Percentiles rank a stretch among this genome's conserved stretches.
Conservation (phyloP, 495 filamentous ascomycete species). For the Penicillium daleae region DNA sequence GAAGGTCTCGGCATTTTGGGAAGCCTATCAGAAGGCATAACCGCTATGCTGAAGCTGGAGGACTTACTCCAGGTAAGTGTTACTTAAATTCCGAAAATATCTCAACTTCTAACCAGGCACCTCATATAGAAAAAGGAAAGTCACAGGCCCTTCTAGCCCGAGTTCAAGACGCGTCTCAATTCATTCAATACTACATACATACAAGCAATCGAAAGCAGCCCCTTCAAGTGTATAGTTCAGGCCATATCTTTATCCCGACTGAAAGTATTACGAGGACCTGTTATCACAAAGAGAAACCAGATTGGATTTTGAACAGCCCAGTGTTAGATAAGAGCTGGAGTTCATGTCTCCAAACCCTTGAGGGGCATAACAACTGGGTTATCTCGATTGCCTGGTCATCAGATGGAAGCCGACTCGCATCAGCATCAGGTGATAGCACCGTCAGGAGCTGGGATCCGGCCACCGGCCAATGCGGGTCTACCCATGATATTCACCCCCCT, state of each 20-base stretch:
- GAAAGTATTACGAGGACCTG: not conserved
- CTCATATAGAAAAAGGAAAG: not conserved
- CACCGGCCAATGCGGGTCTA: constrained; percentile 6
- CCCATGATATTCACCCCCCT: no score
- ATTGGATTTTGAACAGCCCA: not conserved
- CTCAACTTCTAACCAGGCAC: no score
- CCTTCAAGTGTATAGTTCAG: constrained; percentile 29
- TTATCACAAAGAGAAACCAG: not conserved
- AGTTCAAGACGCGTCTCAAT: constrained; percentile 34
- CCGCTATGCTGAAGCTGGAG: constrained; percentile 18
- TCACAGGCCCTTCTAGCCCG: constrained; percentile 17
- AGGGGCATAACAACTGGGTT: constrained; percentile 3
- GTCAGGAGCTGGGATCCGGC: constrained; percentile 9
- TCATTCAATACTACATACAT: constrained; percentile 32
- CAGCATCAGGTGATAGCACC: not conserved
- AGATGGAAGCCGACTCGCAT: not conserved
- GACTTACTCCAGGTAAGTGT: constrained; percentile 20
- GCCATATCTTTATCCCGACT: not conserved
- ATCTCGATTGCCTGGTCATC: not conserved
- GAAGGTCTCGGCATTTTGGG: constrained; percentile 37
- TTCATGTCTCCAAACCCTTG: constrained; percentile 15
- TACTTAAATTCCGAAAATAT: no score
- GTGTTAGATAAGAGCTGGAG: constrained; percentile 11
- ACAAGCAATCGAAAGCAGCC: constrained; percentile 33
- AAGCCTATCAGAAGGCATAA: constrained; percentile 31